phyloP scores from a whole-genome alignment of 768 basidiomycete genomes.

The Infundibulicybe gibba region DNA sequence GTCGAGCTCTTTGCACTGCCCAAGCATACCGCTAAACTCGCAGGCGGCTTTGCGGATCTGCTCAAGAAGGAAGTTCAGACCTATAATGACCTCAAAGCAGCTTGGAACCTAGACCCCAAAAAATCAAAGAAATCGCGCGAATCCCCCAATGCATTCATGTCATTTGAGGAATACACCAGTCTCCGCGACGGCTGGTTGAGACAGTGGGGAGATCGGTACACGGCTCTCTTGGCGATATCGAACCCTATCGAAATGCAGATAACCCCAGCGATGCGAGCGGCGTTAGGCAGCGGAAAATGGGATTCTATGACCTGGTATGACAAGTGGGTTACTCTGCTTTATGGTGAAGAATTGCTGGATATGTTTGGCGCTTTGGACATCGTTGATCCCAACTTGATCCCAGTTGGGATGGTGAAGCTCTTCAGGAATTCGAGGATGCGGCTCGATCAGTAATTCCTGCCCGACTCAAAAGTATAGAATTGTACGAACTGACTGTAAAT shows the following conservation, averaged over 20 bases:
- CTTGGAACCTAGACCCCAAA: slow-evolving; percentile 14
- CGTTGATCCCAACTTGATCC: slow-evolving; percentile 36
- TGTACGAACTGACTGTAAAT: not conserved
- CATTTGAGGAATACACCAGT: slow-evolving; percentile 7
- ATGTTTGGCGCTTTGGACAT: slow-evolving; percentile 35
- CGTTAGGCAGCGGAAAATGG: slow-evolving; percentile 5
- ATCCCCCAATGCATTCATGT: slow-evolving; percentile 8
- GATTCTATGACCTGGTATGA: slow-evolving; percentile 22
- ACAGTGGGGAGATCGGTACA: slow-evolving; percentile 8
- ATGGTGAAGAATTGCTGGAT: slow-evolving; percentile 33
- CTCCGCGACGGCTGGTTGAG: slow-evolving; percentile 10
- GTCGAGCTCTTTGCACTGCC: slow-evolving; percentile 29
- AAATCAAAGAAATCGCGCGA: not conserved
- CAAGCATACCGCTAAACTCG: slow-evolving; percentile 3
- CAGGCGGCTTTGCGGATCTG: slow-evolving; percentile 13
- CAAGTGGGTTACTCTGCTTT: slow-evolving; percentile 32
- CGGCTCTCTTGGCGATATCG: slow-evolving; percentile 2
- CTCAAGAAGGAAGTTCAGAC: slow-evolving; percentile 18
- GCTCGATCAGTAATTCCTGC: slow-evolving; percentile 22
- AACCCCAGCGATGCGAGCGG: slow-evolving; percentile 4
- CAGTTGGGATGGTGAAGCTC: slow-evolving; percentile 36
- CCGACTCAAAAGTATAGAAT: not conserved
- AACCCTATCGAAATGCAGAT: not conserved
- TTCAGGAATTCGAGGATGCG: slow-evolving; percentile 30
- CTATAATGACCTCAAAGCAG: slow-evolving; percentile 19